These are phyloP conservation scores for Poronia punctata DNA, from an alignment of 495 filamentous ascomycete genomes.

Conservation along the genomic window DNA sequence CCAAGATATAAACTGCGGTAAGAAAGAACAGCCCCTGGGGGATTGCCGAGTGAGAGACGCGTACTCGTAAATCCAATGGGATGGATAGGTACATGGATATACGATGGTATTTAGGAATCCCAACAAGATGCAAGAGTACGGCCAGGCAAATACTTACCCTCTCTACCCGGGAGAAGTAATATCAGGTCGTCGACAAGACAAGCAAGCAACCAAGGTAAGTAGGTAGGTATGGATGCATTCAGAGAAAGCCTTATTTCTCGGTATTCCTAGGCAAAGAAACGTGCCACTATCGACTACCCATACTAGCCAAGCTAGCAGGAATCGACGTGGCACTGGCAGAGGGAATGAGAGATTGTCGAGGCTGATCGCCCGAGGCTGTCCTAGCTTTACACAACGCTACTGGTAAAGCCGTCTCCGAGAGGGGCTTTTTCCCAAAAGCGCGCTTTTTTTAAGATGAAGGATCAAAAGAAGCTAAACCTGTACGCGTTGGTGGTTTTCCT, in stretches of 20 bases:
- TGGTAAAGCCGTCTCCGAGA: conserved; percentile 3
- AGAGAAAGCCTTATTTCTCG: too few relatives aligned
- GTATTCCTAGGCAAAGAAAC: too few relatives aligned
- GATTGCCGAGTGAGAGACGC: too few relatives aligned
- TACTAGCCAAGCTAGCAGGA: conserved; percentile 6
- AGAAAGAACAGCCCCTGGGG: too few relatives aligned
- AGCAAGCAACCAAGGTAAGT: too few relatives aligned
- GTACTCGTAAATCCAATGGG: too few relatives aligned
- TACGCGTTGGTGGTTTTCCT: conserved; percentile 8
- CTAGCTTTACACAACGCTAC: neutral
- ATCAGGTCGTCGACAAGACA: too few relatives aligned
- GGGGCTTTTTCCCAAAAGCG: conserved; percentile 3
- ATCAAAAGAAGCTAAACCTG: conserved; percentile 12
- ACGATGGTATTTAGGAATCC: too few relatives aligned
- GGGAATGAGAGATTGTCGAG: conserved; percentile 11
- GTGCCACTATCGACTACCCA: conserved; percentile 1
- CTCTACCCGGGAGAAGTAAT: too few relatives aligned
- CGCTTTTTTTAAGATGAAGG: conserved; percentile 9
- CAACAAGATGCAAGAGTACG: too few relatives aligned
- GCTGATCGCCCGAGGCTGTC: conserved; percentile 11
- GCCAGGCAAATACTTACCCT: too few relatives aligned
- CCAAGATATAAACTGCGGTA: conserved; percentile 2
- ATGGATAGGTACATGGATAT: neutral
- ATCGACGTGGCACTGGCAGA: conserved; percentile 10
- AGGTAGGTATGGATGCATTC: too few relatives aligned